phyloP scores from a whole-genome alignment of 805 yeast species.

The Metschnikowia dekortorum region DNA sequence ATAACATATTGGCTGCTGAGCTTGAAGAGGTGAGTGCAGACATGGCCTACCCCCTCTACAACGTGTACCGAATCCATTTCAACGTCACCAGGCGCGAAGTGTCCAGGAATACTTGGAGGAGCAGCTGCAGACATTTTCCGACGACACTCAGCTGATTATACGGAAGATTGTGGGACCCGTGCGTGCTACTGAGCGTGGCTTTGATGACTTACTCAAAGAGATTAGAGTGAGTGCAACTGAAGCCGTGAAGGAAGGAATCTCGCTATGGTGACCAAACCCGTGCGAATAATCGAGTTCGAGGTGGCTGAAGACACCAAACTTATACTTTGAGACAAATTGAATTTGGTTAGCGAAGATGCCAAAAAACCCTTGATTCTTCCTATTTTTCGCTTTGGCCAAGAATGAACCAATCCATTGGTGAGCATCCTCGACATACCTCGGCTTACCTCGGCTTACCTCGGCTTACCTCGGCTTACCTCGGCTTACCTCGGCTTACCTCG shows the following conservation, averaged over 20 bases:
- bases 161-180: constrained; percentile 47
- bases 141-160: constrained; percentile 68
- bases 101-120: constrained; percentile 67
- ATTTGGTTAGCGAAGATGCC: no score
- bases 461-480: no score
- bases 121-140: constrained; percentile 45
- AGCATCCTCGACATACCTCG: no score
- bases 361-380: no score
- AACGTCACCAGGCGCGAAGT: constrained; percentile 68
- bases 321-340: constrained; percentile 19
- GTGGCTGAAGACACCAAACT: constrained; percentile 67
- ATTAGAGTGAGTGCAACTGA: constrained; percentile 71
- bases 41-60: constrained; percentile 43
- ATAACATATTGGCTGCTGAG: constrained; percentile 47
- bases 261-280: constrained; percentile 63
- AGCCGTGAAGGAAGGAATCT: constrained; percentile 60
- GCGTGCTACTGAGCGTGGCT: constrained; percentile 46
- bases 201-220: constrained; percentile 60
- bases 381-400: no score
- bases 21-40: constrained; percentile 28
- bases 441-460: no score
- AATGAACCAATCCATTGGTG: no score
- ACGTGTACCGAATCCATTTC: constrained; percentile 65
- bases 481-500: no score
- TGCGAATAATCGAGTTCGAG: constrained; percentile 77